phyloP scores from a whole-genome alignment of 116 monocot species.

The Trichopus zeylanicus region DNA sequence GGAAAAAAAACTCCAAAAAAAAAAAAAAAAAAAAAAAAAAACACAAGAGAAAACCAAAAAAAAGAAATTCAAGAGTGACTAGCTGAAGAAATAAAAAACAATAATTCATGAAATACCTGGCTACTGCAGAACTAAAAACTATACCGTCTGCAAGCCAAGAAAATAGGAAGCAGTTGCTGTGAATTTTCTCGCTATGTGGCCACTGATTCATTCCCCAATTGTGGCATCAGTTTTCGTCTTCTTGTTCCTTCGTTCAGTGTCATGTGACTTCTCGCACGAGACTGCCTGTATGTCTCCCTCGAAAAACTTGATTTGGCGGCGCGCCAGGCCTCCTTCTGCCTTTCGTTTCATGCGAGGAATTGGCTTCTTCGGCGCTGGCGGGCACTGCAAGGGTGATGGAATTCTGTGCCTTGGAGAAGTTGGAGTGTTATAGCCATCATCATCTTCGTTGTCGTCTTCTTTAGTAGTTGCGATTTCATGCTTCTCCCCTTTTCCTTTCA shows the following conservation, averaged over 20 bases:
- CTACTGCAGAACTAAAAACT: too few relatives aligned
- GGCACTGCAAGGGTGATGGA: background rate
- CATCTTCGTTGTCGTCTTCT: background rate
- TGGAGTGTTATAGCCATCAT: conserved; percentile 6
- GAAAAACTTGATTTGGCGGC: too few relatives aligned
- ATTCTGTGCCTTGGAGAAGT: conserved; percentile 8
- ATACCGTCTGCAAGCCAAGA: too few relatives aligned
- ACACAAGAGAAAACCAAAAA: too few relatives aligned
- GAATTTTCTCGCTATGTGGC: too few relatives aligned
- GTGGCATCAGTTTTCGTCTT: background rate
- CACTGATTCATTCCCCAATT: background rate
- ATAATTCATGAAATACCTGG: too few relatives aligned
- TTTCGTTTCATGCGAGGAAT: background rate
- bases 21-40: background rate
- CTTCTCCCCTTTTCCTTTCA: background rate
- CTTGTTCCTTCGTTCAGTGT: background rate
- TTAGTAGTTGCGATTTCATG: background rate
- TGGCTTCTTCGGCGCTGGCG: conserved; percentile 3
- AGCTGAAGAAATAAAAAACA: too few relatives aligned
- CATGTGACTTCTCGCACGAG: background rate
- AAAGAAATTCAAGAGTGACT: too few relatives aligned
- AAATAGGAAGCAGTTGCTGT: background rate
- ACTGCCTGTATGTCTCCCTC: background rate
- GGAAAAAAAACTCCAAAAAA: background rate
- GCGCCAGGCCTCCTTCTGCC: background rate